These are phyloP conservation scores for Tetraselmis striata DNA, from an alignment of 139 green algal genomes.

Conservation along the genomic window DNA sequence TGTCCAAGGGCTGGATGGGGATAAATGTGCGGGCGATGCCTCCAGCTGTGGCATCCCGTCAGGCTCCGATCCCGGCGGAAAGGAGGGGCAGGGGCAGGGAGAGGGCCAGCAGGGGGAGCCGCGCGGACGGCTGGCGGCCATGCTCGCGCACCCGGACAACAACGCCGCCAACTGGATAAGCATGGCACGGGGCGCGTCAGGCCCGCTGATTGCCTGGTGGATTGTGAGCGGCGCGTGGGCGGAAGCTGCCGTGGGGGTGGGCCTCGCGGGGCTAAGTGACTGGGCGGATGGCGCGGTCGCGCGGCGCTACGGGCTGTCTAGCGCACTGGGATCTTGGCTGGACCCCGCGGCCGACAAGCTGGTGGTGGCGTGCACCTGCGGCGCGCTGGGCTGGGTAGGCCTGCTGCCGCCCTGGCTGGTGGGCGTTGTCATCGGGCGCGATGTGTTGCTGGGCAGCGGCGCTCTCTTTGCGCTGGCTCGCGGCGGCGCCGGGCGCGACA, in stretches of 20 bases:
- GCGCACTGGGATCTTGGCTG: conserved; percentile 77
- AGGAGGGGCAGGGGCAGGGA: too few relatives aligned
- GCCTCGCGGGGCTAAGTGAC: conserved; percentile 44
- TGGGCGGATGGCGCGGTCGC: conserved; percentile 79
- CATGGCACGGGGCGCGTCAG: conserved; percentile 36
- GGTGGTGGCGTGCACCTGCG: conserved; percentile 40
- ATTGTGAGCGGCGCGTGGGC: conserved; percentile 25
- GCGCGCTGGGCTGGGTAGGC: conserved; percentile 49
- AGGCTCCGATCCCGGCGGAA: too few relatives aligned
- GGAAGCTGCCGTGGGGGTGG: background rate
- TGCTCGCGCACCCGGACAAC: background rate
- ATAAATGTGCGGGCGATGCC: too few relatives aligned
- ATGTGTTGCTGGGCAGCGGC: conserved; percentile 54
- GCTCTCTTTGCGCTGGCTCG: conserved; percentile 49
- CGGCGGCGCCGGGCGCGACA: conserved; percentile 52
- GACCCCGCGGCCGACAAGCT: conserved; percentile 85
- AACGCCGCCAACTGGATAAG: conserved; percentile 48
- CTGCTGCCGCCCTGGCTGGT: conserved; percentile 50
- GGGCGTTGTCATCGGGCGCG: conserved; percentile 59
- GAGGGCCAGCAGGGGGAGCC: too few relatives aligned
- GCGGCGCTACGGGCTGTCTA: conserved; percentile 37
- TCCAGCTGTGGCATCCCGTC: too few relatives aligned
- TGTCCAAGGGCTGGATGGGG: too few relatives aligned
- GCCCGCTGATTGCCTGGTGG: conserved; percentile 33
- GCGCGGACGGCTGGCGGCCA: background rate